Base-by-base conservation (phyloP, 1,284 basidiomycete species). In the Phaffia rhodozyma region DNA sequence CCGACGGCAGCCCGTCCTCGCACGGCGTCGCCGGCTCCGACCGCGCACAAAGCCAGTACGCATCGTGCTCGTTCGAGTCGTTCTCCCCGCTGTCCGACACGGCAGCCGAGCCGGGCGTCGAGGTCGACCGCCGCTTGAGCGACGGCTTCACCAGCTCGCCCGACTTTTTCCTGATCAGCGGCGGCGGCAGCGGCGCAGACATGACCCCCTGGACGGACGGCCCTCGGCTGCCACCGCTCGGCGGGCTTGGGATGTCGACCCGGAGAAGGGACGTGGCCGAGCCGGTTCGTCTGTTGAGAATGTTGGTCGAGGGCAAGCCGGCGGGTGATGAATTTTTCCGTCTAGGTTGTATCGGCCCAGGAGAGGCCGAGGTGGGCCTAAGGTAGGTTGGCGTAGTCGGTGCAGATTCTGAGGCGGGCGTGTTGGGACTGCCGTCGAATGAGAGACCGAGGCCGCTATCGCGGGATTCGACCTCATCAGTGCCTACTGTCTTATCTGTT, bases 131-230 rank as follows among this genome's bases (percentile, higher is more conserved):
- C 21, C 69, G 68, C 65, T 77, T 77, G 51, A 77, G 71, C 1
- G 75, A 74, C 1, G 76, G 72, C 66, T 75, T 76, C 67, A 77
- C 74, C 58, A 77, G 69, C 63, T 77, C 75, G 49, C 76, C 76
- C 0, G 74, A 75, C 68, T 77, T 77, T 62, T 77, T 77, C 53
- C 76, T 71, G 30, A 76, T 72, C 57, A 60, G 55, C 0, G 51
- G 38, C 27, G 55, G 29, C 43, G n/a, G 21, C 27, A 16, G 55
- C 30, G 30, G 21, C 21, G 29, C 29, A 23, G 32, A 2, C 5
- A 27, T 18, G 51, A 6, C 18, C 6, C 2, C 25, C 18, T 53
- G 30, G 18, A 5, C 11, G 34, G 13, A 29, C 18, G 47, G 51
- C n/a, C n/a, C n/a, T n/a, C n/a, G 57, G 5, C 52, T 23, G 32